Conservation (phyloP, 2,329 filamentous ascomycete species). For the Talaromyces funiculosus region DNA sequence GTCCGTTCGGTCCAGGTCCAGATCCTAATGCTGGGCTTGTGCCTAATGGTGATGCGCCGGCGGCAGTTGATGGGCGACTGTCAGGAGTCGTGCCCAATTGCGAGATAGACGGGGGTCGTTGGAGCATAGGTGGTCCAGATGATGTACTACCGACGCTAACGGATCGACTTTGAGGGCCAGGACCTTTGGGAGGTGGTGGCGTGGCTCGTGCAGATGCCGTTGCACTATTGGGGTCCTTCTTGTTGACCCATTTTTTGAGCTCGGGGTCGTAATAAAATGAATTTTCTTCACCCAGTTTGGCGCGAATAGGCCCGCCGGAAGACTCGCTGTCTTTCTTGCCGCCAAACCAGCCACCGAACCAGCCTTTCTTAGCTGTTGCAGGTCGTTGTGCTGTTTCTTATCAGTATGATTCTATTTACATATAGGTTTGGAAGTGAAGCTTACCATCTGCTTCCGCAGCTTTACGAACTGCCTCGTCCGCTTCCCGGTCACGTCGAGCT, state of each 20-base stretch:
- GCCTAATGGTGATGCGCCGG: slow-evolving; percentile 22
- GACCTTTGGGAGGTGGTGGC: slow-evolving; percentile 70
- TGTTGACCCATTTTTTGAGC: slow-evolving; percentile 98
- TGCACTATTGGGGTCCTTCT: slow-evolving; percentile 68
- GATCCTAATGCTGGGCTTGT: slow-evolving; percentile 26
- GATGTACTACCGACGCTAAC: slow-evolving; percentile 52
- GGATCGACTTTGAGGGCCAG: slow-evolving; percentile 45
- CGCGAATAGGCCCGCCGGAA: slow-evolving; percentile 62
- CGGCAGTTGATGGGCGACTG: slow-evolving; percentile 30
- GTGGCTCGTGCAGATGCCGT: slow-evolving; percentile 55
- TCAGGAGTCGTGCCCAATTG: slow-evolving; percentile 13
- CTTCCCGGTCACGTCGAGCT: slow-evolving; percentile 67
- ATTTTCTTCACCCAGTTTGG: slow-evolving; percentile 90
- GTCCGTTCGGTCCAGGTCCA: slow-evolving; percentile 17
- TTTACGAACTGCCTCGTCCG: slow-evolving; percentile 77
- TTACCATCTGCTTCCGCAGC: slow-evolving; percentile 66
- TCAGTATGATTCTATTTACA: slow-evolving; percentile 32
- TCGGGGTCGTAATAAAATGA: slow-evolving; percentile 92
- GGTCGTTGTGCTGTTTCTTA: slow-evolving; percentile 42
- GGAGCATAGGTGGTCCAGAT: slow-evolving; percentile 29
- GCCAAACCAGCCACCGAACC: slow-evolving; percentile 82
- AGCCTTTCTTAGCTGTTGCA: slow-evolving; percentile 50
- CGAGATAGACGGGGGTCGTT: slow-evolving; percentile 13
- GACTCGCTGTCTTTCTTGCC: slow-evolving; percentile 60
- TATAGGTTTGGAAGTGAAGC: slow-evolving; percentile 13